These are phyloP conservation scores for Aspergillus jensenii DNA, from an alignment of 2,329 filamentous ascomycete species.

Conservation along the genomic window DNA sequence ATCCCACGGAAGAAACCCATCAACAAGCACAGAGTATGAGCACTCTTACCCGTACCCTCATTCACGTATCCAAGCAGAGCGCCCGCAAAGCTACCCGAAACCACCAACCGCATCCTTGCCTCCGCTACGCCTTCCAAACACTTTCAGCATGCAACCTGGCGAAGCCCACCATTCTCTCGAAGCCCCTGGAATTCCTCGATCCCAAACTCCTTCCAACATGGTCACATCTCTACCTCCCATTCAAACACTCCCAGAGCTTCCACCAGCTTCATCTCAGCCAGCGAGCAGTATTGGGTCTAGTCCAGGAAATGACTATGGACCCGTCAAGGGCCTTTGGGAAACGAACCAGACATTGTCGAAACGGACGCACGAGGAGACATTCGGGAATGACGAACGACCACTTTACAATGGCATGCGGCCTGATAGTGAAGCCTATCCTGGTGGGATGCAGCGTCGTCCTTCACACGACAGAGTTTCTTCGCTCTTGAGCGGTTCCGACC, in stretches of 20 bases:
- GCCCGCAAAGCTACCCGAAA: slow-evolving; percentile 26
- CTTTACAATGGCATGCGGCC: slow-evolving; percentile 48
- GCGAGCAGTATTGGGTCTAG: slow-evolving; percentile 24
- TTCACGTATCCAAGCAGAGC: slow-evolving; percentile 22
- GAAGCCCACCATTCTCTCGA: slow-evolving; percentile 40
- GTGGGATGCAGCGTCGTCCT: slow-evolving; percentile 23
- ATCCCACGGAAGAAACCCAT: slow-evolving; percentile 33
- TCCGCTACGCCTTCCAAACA: slow-evolving; percentile 23
- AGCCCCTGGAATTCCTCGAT: slow-evolving; percentile 19
- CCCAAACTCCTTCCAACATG: slow-evolving; percentile 28
- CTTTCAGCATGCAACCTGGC: background rate
- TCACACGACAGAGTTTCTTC: slow-evolving; percentile 24
- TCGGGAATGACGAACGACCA: slow-evolving; percentile 39
- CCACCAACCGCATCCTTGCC: slow-evolving; percentile 21
- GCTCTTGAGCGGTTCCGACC: slow-evolving; percentile 25
- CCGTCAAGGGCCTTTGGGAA: slow-evolving; percentile 32
- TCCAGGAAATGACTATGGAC: slow-evolving; percentile 23
- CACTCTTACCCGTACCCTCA: slow-evolving; percentile 26
- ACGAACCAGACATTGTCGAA: slow-evolving; percentile 30
- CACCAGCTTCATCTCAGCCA: slow-evolving; percentile 20
- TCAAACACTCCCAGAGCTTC: slow-evolving; percentile 35
- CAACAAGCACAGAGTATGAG: slow-evolving; percentile 35
- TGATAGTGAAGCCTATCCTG: slow-evolving; percentile 27
- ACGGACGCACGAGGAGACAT: slow-evolving; percentile 39
- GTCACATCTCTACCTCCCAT: slow-evolving; percentile 37